Evolutionary conservation across 331 rosid genomes (phyloP), one percentile per base, ranked within the genome.

Genomic region (Malus hybrid): DNA sequence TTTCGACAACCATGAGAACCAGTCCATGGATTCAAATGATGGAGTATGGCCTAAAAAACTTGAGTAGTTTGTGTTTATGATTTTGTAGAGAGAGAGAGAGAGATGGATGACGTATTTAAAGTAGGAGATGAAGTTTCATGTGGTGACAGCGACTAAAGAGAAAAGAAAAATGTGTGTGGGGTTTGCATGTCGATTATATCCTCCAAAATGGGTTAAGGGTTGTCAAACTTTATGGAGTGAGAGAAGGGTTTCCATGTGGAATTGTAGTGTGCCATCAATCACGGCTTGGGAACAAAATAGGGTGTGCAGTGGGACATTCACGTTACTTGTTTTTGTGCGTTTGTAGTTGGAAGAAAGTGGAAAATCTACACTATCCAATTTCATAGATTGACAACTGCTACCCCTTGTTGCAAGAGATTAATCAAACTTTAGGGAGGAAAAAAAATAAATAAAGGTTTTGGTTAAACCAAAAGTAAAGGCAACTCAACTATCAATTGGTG

Each of bases 1-100:
- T 74, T 79, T 90, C 4, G 97, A 90, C n/a, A 94, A 88, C 99
- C 99, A 90, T 16, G 97, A 87, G 87, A 87, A 88, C 99, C 99
- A 92, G 79, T 94, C 96, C 99, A 93, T 93, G 78, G 83, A 74
- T 67, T 14, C 1, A 70, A 73, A 60, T 67, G 70, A 24, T 70
- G 68, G 18, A 8, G 22, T 18, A 10, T 44, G 78, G 11, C 1
- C 8, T 29, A 16, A 63, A 31, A 28, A 2, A 18, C 32, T 64
- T 73, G 57, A 34, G 20, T 19, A 20, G 3, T 76, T 76, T 83
- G 24, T 48, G 70, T 70, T 70, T 76, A 68, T 66, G 52, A 59
- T 34, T 65, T 62, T 24, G 24, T 24, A 24, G 24, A 24, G 24
- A 24, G 24, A 24, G 24, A 24, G 42, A 22, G 20, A 33, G 29